A percentile compares a stretch with the other conserved stretches of the same genome.
Conservation (phyloP, 352 stramenopile species). For the Globisporangium ultimum region DNA sequence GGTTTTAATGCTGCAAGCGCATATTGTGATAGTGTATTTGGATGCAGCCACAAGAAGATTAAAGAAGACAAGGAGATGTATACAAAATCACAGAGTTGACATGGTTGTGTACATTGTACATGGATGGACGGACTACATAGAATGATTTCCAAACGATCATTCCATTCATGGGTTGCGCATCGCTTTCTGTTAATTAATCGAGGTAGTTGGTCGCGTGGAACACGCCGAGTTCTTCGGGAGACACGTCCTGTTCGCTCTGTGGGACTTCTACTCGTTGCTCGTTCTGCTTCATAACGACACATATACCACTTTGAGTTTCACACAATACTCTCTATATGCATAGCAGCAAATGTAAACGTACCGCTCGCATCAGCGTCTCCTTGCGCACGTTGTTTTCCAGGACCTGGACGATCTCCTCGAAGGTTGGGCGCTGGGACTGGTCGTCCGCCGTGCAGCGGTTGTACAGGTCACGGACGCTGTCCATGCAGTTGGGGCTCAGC, state of each 20-base stretch:
- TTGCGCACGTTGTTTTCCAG: constrained; percentile 84
- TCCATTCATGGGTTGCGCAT: neutral
- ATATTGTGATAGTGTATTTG: no score
- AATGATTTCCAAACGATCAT: constrained; percentile 7
- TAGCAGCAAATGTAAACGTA: constrained; percentile 25
- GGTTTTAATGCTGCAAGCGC: no score
- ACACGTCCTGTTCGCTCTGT: constrained; percentile 55
- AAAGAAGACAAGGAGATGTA: no score
- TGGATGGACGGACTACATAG: neutral
- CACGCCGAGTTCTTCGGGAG: constrained; percentile 79
- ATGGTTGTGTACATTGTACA: neutral
- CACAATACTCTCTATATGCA: neutral
- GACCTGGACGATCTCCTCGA: constrained; percentile 84
- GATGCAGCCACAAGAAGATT: neutral
- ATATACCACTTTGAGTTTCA: constrained; percentile 4
- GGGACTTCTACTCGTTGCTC: constrained; percentile 15
- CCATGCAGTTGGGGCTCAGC: constrained; percentile 80
- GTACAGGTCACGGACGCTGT: constrained; percentile 78
- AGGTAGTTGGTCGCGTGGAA: constrained; percentile 81
- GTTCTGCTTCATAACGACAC: constrained; percentile 16
- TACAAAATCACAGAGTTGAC: no score
- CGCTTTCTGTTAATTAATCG: constrained; percentile 35
- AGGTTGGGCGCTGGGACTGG: constrained; percentile 70
- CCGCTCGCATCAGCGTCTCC: constrained; percentile 78
- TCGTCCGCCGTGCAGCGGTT: constrained; percentile 78